Base-by-base conservation (phyloP, 148 eudicot species). In the Amaranthus palmeri region DNA sequence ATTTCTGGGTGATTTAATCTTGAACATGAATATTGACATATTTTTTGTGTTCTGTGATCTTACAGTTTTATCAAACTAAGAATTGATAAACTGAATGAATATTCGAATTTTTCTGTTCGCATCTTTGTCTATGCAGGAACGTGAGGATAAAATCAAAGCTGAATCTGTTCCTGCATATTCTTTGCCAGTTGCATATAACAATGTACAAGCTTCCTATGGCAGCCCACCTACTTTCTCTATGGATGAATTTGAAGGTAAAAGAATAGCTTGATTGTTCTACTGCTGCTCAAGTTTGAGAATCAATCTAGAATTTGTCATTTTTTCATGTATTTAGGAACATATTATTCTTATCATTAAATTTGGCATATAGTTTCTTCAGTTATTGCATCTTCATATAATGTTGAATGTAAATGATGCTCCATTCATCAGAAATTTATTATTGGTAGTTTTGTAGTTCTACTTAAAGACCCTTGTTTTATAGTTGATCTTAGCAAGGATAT, bases 211-310 rank as follows among this genome's bases (percentile, higher is more conserved):
- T 68, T 85, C 83, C 58, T 71, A 69, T 74, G 84, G 77, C 65
- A 68, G 67, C 57, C 12, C 87, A 62, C 85, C 92, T 54, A 71
- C 83, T 46, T 95, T 88, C 78, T 84, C 97, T 61, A 84, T 86
- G 87, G 96, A 90, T 73, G 99, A 95, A 81, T 95, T 95, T 82
- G 96, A 92, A 92, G 99, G 99, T 90, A 84, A 64, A 43, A 25
- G 44, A 54, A 15, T 65, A 58, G 54, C 17, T 8, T 13, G 2
- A 47, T 42, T 56, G 10, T 55, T 54, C 41, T 4, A 8, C 14
- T 52, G 53, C 4, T 11, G 53, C 18, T 41, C 9, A 4, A 9
- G 12, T 49, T 18, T 48, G 42, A 17, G 36, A 2, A 10, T 25
- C 36, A 25, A 25, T 25, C 36, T 25, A 25, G 36, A 25, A 25